Evolutionary conservation across 2,329 filamentous ascomycete species (phyloP), one percentile per base, ranked within the genome.

Genomic region (Dothideomycetes sp.): DNA sequence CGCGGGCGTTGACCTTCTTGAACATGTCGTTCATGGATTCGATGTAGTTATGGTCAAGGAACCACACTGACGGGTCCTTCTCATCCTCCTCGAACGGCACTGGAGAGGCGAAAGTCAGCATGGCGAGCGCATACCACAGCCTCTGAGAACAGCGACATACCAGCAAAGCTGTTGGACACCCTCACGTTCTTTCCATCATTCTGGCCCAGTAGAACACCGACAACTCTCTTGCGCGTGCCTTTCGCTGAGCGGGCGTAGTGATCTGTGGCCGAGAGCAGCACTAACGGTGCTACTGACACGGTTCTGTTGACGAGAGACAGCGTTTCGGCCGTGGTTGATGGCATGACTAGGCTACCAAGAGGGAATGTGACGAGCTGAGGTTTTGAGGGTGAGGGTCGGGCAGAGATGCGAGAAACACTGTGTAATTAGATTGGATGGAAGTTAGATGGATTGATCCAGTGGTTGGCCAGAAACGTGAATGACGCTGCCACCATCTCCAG

Each of bases 11-110:
- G 73, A 98, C 88, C 70, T 96, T 96, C 74, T 98, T 98, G 76
- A 98, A 98, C 91, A 98, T 98, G 65, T 96, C 91, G 69, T 91
- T 94, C 91, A 98, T 98, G 54, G 82, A 85, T 67, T 98, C 91
- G 64, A 98, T 84, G 59, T 95, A 98, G 75, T 96, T 96, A 74
- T 98, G 91, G 64, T 98, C 91, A 50, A 98, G 69, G 63, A 96
- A 98, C 91, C 91, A 98, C 60, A 98, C 91, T 24, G 89, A 93
- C 3, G 89, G 89, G 61, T 98, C 88, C 68, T 94, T 94, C 57
- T 95, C 91, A 63, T 98, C 91, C 69, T 98, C 91, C 66, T 98
- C 91, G 59, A 98, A 98, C 1, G 91, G 91, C 32, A 96, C 91
- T 94, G 56, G 48, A 43, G 33, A 45, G 30, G 47, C 44, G 38